Conservation (phyloP, 2,329 filamentous ascomycete species). For the Trichoderma sp. region DNA sequence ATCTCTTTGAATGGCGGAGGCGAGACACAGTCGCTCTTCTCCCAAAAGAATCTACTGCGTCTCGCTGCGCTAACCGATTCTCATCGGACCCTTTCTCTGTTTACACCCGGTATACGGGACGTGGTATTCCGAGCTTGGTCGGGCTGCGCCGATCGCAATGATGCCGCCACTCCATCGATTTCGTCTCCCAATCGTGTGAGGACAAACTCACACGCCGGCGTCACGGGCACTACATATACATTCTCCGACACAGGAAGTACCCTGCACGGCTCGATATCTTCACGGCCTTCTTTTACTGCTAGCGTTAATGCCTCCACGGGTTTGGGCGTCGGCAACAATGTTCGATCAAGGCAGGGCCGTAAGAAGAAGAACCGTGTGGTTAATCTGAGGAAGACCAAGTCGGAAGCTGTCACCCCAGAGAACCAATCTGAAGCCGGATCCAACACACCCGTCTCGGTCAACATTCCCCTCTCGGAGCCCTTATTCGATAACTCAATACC, state of each 20-base stretch:
- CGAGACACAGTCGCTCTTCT: slow-evolving; percentile 87
- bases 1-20: slow-evolving; percentile 75
- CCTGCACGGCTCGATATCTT: slow-evolving; percentile 60
- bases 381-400: slow-evolving; percentile 67
- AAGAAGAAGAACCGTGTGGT: slow-evolving; percentile 85
- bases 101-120: slow-evolving; percentile 86
- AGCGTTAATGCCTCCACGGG: slow-evolving; percentile 62
- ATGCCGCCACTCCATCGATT: slow-evolving; percentile 51
- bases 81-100: slow-evolving; percentile 84
- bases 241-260: slow-evolving; percentile 70
- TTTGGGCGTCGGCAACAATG: slow-evolving; percentile 60
- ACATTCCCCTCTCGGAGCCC: slow-evolving; percentile 61
- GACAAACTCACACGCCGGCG: slow-evolving; percentile 60
- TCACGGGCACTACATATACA: slow-evolving; percentile 65
- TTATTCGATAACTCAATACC: slow-evolving; percentile 55
- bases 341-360: slow-evolving; percentile 61
- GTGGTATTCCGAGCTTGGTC: slow-evolving; percentile 93
- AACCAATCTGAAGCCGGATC: slow-evolving; percentile 49
- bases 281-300: slow-evolving; percentile 63
- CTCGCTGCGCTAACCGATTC: slow-evolving; percentile 82
- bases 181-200: slow-evolving; percentile 57
- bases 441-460: slow-evolving; percentile 51
- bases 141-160: slow-evolving; percentile 68
- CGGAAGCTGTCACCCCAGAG: slow-evolving; percentile 52
- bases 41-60: slow-evolving; percentile 86